Conservation (phyloP, 441 rosid species). For the Populus hybrid region DNA sequence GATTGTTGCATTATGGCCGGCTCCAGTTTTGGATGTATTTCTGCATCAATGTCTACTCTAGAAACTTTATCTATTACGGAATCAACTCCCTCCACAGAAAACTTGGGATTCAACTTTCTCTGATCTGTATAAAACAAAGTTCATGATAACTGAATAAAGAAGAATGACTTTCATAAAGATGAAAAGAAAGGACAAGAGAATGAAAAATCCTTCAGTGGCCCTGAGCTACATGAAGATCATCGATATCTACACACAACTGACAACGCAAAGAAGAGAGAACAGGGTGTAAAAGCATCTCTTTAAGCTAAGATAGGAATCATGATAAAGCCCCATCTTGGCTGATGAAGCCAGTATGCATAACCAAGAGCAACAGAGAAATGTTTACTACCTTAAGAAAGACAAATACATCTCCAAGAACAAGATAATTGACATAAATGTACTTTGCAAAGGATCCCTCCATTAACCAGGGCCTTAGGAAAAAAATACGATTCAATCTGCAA, state of each 20-base stretch:
- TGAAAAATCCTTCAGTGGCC: background rate
- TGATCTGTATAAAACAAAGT: constrained; percentile 39
- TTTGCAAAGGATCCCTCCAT: background rate
- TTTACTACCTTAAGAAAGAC: background rate
- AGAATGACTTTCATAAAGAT: background rate
- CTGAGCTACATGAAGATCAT: background rate
- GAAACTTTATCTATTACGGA: constrained; percentile 44
- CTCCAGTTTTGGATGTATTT: constrained; percentile 30
- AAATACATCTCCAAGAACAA: background rate
- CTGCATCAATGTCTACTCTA: constrained; percentile 47
- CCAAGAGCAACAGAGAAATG: background rate
- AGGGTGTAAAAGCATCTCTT: background rate
- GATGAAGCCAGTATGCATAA: background rate
- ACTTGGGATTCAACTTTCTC: constrained; percentile 30
- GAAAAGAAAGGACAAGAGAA: background rate
- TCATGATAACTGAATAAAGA: constrained; percentile 1
- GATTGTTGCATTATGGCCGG: constrained; percentile 29
- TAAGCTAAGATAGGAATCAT: background rate
- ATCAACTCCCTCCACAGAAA: constrained; percentile 37
- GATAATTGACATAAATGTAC: background rate
- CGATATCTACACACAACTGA: background rate
- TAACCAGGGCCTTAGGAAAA: too few species aligned
- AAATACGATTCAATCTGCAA: background rate
- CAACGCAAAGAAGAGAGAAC: background rate
- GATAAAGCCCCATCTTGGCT: background rate